Conservation (phyloP, 805 yeast genomes). For the Yarrowia porcina region DNA sequence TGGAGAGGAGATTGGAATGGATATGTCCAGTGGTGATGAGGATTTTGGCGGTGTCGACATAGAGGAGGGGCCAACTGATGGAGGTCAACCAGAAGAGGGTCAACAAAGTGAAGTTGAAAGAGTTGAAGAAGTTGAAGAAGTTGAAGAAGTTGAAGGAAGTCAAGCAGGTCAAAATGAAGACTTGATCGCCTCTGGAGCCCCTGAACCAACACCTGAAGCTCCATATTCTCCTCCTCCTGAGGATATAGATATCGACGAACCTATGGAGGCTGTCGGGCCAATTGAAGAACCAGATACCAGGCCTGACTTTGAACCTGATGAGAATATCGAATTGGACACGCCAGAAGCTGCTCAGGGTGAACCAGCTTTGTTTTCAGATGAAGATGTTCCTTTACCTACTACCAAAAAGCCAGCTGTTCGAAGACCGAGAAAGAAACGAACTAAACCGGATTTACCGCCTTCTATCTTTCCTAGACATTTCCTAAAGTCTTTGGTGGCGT, state of each 20-base stretch:
- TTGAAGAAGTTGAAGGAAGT: not conserved
- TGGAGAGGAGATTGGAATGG: not conserved
- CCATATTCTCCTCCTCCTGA: not conserved
- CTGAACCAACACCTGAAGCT: not conserved
- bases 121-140: not conserved
- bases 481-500: conserved; percentile 28
- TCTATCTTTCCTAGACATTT: conserved; percentile 25
- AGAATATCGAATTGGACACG: not conserved
- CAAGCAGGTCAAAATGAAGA: not conserved
- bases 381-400: not conserved
- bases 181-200: no score
- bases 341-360: not conserved
- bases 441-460: not conserved
- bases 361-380: not conserved
- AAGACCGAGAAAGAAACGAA: not conserved
- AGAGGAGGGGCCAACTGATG: no score
- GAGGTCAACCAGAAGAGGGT: no score
- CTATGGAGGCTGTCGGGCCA: not conserved
- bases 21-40: not conserved
- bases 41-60: conserved; percentile 5
- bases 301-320: no score
- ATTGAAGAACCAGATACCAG: no score
- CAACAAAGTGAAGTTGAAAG: no score
- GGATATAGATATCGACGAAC: not conserved
- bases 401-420: not conserved